phyloP scores from a whole-genome alignment of 371 early-diverging fungal species.

The Chytridiales sp. region DNA sequence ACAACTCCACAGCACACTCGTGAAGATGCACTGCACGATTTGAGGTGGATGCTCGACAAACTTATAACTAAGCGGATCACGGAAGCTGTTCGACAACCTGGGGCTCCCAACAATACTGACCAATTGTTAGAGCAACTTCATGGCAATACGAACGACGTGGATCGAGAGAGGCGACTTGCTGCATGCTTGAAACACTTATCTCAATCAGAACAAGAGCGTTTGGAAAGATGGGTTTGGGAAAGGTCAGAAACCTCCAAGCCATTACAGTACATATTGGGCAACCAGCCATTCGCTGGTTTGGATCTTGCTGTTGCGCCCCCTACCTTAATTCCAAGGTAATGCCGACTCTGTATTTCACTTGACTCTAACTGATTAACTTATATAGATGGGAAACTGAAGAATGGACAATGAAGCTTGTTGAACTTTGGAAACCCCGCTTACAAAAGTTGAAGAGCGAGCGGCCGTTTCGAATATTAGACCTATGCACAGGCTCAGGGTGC shows the following conservation, averaged over 20 bases:
- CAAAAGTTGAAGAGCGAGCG: background rate
- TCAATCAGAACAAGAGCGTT: no score
- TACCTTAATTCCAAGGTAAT: slow-evolving; percentile 78
- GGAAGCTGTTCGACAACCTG: no score
- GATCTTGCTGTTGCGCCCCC: slow-evolving; percentile 73
- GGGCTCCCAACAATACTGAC: no score
- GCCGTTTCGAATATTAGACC: slow-evolving; percentile 70
- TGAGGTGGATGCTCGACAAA: slow-evolving; percentile 15
- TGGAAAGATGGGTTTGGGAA: slow-evolving; percentile 32
- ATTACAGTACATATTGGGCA: slow-evolving; percentile 84
- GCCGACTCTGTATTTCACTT: slow-evolving; percentile 1
- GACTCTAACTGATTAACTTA: slow-evolving; percentile 24
- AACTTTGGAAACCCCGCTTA: slow-evolving; percentile 30
- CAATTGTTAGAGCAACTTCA: no score
- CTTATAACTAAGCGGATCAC: no score
- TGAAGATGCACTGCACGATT: slow-evolving; percentile 4
- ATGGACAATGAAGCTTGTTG: slow-evolving; percentile 67
- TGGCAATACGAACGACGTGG: no score
- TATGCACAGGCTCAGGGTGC: slow-evolving; percentile 89
- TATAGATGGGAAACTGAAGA: slow-evolving; percentile 94
- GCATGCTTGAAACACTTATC: no score
- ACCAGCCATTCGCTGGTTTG: slow-evolving; percentile 78
- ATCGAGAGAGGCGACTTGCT: no score
- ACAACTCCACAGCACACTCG: no score
- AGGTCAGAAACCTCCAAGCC: slow-evolving; percentile 55